Conservation (phyloP, 257 asterid species). For the Nicotiana sylvestris region DNA sequence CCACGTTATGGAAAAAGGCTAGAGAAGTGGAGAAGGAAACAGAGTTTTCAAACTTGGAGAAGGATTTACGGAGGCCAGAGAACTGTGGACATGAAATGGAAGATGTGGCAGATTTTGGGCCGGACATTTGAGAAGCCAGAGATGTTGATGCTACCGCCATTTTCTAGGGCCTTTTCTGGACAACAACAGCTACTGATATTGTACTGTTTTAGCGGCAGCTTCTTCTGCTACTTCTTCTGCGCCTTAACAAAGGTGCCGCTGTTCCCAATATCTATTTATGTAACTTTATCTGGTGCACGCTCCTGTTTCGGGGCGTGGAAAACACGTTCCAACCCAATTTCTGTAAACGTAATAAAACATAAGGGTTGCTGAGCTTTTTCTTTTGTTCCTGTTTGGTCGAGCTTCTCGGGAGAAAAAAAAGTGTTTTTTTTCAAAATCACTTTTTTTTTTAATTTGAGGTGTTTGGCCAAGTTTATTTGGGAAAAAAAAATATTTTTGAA, state of each 20-base stretch:
- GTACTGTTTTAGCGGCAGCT: not conserved
- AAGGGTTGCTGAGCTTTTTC: not conserved
- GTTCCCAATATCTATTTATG: not conserved
- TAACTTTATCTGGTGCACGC: not conserved
- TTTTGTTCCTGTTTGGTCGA: too few relatives aligned
- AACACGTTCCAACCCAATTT: not conserved
- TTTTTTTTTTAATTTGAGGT: too few relatives aligned
- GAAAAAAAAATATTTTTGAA: too few relatives aligned
- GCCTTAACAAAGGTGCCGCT: not conserved
- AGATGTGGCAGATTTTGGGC: constrained; percentile 4
- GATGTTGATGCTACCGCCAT: constrained; percentile 51
- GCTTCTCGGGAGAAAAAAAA: too few relatives aligned
- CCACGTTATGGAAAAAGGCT: constrained; percentile 43
- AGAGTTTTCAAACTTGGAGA: constrained; percentile 23
- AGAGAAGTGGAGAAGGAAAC: constrained; percentile 45
- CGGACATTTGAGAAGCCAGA: constrained; percentile 29
- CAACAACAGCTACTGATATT: not conserved
- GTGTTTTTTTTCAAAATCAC: too few relatives aligned
- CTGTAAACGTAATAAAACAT: too few relatives aligned
- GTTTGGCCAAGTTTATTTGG: too few relatives aligned
- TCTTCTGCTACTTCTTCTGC: not conserved
- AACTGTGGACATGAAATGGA: constrained; percentile 25
- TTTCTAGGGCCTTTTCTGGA: not conserved
- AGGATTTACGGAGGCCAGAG: constrained; percentile 66
- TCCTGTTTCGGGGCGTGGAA: not conserved